A percentile compares a stretch with the other conserved stretches of the same genome.
Conservation (phyloP, 2,329 filamentous ascomycete genomes). For the Davidsoniella neocaledoniae region DNA sequence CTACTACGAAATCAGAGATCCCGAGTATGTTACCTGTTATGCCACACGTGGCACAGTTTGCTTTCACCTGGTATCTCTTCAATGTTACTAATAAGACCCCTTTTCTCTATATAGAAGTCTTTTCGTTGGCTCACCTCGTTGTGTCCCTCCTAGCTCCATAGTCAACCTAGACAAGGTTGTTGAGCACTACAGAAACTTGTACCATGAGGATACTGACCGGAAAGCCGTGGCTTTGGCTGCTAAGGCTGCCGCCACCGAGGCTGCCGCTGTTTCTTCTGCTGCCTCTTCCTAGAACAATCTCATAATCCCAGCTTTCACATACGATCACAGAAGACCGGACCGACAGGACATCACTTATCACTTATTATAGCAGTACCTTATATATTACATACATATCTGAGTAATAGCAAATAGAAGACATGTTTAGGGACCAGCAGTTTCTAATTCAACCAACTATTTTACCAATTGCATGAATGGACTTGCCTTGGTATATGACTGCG, state of each 20-base stretch:
- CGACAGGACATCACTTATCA: neutral
- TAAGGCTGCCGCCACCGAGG: slow-evolving; percentile 15
- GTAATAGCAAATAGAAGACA: neutral
- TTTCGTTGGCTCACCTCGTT: slow-evolving; percentile 32
- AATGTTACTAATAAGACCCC: slow-evolving; percentile 20
- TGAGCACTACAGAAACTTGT: slow-evolving; percentile 38
- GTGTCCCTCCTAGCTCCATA: slow-evolving; percentile 7
- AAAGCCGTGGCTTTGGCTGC: slow-evolving; percentile 33
- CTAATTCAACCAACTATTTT: too few relatives aligned
- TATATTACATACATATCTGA: neutral
- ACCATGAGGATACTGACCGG: slow-evolving; percentile 36
- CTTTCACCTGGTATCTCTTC: neutral
- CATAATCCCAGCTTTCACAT: neutral
- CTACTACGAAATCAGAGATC: slow-evolving; percentile 36
- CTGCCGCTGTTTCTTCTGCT: neutral
- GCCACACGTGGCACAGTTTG: neutral
- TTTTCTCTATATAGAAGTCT: slow-evolving; percentile 34
- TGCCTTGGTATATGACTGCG: too few relatives aligned
- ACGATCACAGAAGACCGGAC: neutral
- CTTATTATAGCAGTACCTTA: neutral
- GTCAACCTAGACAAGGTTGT: slow-evolving; percentile 38
- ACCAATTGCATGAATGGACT: too few relatives aligned
- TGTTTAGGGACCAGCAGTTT: too few relatives aligned
- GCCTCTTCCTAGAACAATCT: neutral
- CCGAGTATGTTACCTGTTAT: slow-evolving; percentile 32